A percentile compares a stretch with the other conserved stretches of the same genome.
Conservation (phyloP, 1,139 yeast genomes). For the Keqinozyma sinolaborantium region DNA sequence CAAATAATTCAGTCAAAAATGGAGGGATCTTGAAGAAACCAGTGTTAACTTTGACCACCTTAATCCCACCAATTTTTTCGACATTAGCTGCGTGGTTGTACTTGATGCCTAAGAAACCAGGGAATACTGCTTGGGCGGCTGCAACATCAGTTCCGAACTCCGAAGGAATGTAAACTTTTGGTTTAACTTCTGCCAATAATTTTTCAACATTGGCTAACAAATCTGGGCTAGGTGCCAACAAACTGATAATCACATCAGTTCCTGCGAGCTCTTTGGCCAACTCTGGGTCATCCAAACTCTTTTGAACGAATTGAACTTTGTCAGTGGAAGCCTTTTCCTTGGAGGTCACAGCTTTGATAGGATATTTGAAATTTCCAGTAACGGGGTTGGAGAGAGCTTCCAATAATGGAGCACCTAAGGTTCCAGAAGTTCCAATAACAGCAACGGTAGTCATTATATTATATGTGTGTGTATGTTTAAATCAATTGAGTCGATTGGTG, state of each 20-base stretch:
- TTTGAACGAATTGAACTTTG: conserved; percentile 36
- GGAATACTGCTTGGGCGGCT: conserved; percentile 18
- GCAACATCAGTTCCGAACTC: conserved; percentile 50
- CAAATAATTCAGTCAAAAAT: conserved; percentile 30
- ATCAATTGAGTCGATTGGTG: too few relatives aligned
- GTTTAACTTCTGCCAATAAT: conserved; percentile 37
- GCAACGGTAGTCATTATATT: conserved; percentile 35
- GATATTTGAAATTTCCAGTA: conserved; percentile 43
- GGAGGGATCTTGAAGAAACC: conserved; percentile 41
- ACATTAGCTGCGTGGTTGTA: conserved; percentile 34
- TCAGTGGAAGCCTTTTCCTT: conserved; percentile 34
- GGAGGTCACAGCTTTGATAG: conserved; percentile 51
- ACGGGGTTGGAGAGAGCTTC: conserved; percentile 41
- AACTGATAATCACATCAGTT: conserved; percentile 49
- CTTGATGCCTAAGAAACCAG: conserved; percentile 37
- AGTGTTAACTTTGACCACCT: conserved; percentile 47
- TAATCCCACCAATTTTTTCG: conserved; percentile 40
- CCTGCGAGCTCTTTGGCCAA: conserved; percentile 34
- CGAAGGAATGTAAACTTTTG: conserved; percentile 57
- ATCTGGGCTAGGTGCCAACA: conserved; percentile 26
- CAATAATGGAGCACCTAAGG: conserved; percentile 45
- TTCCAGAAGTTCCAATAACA: conserved; percentile 51
- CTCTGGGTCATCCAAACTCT: conserved; percentile 23
- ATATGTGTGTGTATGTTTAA: too few relatives aligned
- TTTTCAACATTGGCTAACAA: conserved; percentile 22